phyloP scores from a whole-genome alignment of 2,329 filamentous ascomycete genomes.

The Arthrobotrys sinensis region DNA sequence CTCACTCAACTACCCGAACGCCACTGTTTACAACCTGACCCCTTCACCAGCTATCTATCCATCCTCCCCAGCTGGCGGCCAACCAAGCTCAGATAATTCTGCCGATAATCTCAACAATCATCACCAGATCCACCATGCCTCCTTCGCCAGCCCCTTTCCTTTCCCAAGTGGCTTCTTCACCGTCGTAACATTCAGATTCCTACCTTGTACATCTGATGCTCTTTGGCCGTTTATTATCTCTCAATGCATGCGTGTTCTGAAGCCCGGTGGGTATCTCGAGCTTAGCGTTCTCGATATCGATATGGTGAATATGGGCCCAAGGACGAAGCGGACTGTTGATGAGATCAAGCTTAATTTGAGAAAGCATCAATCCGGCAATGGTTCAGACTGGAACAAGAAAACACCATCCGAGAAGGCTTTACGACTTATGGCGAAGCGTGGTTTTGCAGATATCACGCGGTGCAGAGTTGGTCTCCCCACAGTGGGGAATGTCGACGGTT shows the following conservation, averaged over 20 bases:
- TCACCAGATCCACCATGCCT: slow-evolving; percentile 79
- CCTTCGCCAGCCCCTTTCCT: slow-evolving; percentile 78
- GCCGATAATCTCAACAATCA: slow-evolving; percentile 75
- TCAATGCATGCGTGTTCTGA: slow-evolving; percentile 82
- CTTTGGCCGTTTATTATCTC: slow-evolving; percentile 80
- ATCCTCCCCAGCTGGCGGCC: slow-evolving; percentile 69
- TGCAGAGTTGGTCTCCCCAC: slow-evolving; percentile 85
- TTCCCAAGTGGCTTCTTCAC: slow-evolving; percentile 83
- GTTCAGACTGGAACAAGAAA: slow-evolving; percentile 66
- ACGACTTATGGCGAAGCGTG: slow-evolving; percentile 77
- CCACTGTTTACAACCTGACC: slow-evolving; percentile 83
- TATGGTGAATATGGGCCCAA: slow-evolving; percentile 84
- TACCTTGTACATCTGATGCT: slow-evolving; percentile 77
- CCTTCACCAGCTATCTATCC: slow-evolving; percentile 67
- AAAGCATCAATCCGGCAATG: slow-evolving; percentile 75
- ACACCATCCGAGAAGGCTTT: slow-evolving; percentile 74
- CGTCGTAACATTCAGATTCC: slow-evolving; percentile 83
- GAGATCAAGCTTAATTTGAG: slow-evolving; percentile 78
- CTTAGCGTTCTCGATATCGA: slow-evolving; percentile 83
- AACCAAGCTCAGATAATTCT: slow-evolving; percentile 67
- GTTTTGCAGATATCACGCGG: slow-evolving; percentile 80
- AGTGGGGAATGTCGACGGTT: slow-evolving; percentile 69
- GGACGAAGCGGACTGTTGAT: slow-evolving; percentile 78
- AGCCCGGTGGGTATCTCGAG: slow-evolving; percentile 84
- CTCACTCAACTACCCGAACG: slow-evolving; percentile 82